Conservation (phyloP, 768 basidiomycete genomes). For the Russula virescens region DNA sequence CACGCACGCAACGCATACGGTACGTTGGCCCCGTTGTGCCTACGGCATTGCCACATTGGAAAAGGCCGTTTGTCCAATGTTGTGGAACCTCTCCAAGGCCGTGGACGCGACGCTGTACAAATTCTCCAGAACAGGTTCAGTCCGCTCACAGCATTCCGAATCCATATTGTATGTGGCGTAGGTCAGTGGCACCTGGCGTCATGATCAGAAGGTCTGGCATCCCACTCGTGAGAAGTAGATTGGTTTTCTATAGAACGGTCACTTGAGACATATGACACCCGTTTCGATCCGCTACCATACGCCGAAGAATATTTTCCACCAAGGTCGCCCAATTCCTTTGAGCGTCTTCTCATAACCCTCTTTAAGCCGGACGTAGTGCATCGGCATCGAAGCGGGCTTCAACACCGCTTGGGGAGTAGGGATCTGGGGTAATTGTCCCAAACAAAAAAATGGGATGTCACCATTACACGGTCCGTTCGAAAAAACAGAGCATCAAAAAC, state of each 20-base stretch:
- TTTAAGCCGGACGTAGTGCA: constrained; percentile 65
- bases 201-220: too few species aligned
- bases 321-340: constrained; percentile 68
- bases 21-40: not conserved
- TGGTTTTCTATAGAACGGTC: not conserved
- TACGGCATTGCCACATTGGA: constrained; percentile 10
- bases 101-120: too few species aligned
- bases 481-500: constrained; percentile 15
- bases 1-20: not conserved
- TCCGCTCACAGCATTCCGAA: not conserved
- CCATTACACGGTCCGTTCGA: too few species aligned
- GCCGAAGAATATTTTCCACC: constrained; percentile 81
- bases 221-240: not conserved
- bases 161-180: not conserved
- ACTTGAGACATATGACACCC: not conserved
- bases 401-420: constrained; percentile 57
- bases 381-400: constrained; percentile 63
- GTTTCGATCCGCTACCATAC: constrained; percentile 48
- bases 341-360: constrained; percentile 73
- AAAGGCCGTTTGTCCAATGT: not conserved
- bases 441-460: not conserved
- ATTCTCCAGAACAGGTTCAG: not conserved
- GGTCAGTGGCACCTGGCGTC: not conserved
- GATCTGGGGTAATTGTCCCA: constrained; percentile 42
- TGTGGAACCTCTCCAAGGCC: not conserved